phyloP scores from a whole-genome alignment of 1,284 basidiomycete genomes.

The Ceratobasidium sp. region DNA sequence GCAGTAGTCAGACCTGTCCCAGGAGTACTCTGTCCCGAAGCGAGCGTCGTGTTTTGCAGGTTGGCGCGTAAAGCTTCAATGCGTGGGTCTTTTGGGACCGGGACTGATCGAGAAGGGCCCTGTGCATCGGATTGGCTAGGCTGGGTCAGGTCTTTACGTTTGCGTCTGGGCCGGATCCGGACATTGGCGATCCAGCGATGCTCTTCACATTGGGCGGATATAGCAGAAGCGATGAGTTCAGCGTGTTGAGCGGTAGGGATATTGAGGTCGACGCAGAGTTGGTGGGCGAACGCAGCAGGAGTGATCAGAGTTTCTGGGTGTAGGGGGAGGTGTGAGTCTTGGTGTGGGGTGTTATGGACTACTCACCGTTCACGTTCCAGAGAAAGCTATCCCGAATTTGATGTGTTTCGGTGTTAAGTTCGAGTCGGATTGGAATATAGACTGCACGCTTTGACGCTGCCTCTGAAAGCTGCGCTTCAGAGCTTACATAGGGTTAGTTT shows the following conservation, averaged over 20 bases:
- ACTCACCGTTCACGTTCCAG: constrained; percentile 86
- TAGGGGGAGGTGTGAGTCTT: neutral
- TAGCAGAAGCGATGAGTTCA: constrained; percentile 82
- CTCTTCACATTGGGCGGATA: constrained; percentile 89
- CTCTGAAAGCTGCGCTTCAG: constrained; percentile 66
- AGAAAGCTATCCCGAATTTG: constrained; percentile 93
- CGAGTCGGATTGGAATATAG: constrained; percentile 91
- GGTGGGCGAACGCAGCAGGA: constrained; percentile 82
- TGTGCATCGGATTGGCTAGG: neutral
- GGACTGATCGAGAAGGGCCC: neutral
- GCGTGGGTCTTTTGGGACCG: constrained; percentile 15
- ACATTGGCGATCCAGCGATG: constrained; percentile 73
- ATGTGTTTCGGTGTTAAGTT: constrained; percentile 91
- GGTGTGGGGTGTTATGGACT: neutral
- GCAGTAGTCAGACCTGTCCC: constrained; percentile 29
- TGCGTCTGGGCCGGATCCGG: constrained; percentile 45
- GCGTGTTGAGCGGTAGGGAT: constrained; percentile 72
- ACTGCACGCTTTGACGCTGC: constrained; percentile 71
- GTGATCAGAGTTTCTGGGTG: constrained; percentile 64
- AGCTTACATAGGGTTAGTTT: constrained; percentile 52
- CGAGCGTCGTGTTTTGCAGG: constrained; percentile 5
- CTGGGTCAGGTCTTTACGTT: constrained; percentile 9
- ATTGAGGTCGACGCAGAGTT: constrained; percentile 88
- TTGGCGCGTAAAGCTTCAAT: constrained; percentile 34
- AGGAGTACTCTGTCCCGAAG: constrained; percentile 5